These are phyloP conservation scores for Colletotrichum costaricense DNA, from an alignment of 2,329 filamentous ascomycete genomes.

Conservation along the genomic window DNA sequence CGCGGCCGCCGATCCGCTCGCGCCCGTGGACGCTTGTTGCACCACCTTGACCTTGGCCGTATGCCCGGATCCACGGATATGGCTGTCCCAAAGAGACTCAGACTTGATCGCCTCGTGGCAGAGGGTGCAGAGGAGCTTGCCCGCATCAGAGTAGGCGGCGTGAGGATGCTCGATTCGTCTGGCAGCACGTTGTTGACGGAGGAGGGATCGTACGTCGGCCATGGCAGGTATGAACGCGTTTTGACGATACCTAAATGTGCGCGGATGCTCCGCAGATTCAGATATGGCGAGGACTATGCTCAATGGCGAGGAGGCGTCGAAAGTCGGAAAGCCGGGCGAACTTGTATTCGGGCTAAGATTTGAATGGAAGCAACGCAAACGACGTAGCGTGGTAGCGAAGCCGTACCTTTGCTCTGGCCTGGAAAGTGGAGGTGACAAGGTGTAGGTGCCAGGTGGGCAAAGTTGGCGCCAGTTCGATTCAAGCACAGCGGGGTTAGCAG, in stretches of 20 bases:
- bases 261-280: too few species aligned
- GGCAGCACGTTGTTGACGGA: conserved; percentile 81
- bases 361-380: conserved; percentile 21
- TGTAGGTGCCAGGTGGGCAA: conserved; percentile 12
- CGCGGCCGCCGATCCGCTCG: conserved; percentile 22
- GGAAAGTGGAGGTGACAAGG: conserved; percentile 25
- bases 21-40: conserved; percentile 8
- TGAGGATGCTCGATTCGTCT: conserved; percentile 78
- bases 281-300: neutral
- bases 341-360: conserved; percentile 9
- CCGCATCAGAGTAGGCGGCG: conserved; percentile 74
- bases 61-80: conserved; percentile 63
- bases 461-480: neutral
- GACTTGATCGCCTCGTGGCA: conserved; percentile 74
- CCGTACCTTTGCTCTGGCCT: conserved; percentile 2
- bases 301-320: conserved; percentile 26
- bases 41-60: conserved; percentile 3
- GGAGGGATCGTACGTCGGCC: conserved; percentile 83
- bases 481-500: conserved; percentile 1
- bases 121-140: conserved; percentile 74
- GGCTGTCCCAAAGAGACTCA: conserved; percentile 75
- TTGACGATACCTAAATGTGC: neutral
- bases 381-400: conserved; percentile 6
- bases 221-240: conserved; percentile 54
- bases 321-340: conserved; percentile 9